Evolutionary conservation across 2,329 filamentous ascomycete genomes (phyloP).

Genomic region (Phyllosticta citrichinensis): DNA sequence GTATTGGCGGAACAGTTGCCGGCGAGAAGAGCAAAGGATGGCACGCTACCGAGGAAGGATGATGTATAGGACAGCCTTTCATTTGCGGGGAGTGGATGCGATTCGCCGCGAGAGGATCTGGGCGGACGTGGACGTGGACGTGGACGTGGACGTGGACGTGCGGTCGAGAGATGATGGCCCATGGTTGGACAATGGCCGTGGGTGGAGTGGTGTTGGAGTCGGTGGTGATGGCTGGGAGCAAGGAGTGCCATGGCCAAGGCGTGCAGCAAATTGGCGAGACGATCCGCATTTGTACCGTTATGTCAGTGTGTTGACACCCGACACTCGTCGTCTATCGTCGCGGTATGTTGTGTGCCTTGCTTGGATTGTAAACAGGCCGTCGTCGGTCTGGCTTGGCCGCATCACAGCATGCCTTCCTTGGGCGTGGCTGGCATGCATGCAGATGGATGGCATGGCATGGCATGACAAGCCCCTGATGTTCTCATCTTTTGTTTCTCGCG

Average conservation of each 20-base stretch:
- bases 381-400: neutral
- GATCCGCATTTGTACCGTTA: neutral
- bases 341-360: too few relatives aligned
- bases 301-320: neutral
- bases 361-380: too few relatives aligned
- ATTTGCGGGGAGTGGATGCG: neutral
- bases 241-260: neutral
- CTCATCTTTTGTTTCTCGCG: neutral
- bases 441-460: neutral
- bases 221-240: too few relatives aligned
- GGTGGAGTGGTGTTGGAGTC: neutral
- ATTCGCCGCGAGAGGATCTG: neutral
- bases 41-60: neutral
- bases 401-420: neutral
- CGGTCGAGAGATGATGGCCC: too few relatives aligned
- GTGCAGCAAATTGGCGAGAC: neutral
- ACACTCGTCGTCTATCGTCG: too few relatives aligned
- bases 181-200: neutral
- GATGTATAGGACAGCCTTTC: neutral
- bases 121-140: neutral
- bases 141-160: neutral
- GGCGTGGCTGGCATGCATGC: neutral
- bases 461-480: neutral
- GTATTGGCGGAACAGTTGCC: too few relatives aligned
- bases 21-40: neutral